phyloP scores from a whole-genome alignment of 371 early-diverging fungal species.

The Mucor sp. region DNA sequence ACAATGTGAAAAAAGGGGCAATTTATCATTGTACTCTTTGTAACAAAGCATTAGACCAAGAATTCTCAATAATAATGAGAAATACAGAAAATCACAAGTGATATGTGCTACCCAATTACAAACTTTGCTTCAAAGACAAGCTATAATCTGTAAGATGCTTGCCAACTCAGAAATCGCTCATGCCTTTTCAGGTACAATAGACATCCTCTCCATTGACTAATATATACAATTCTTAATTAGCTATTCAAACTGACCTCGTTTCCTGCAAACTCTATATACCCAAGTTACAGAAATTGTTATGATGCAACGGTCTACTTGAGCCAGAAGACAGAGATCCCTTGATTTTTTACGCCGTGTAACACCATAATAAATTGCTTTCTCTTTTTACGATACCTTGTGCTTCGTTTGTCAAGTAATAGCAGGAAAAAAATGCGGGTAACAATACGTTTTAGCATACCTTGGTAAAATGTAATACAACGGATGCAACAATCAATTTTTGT shows the following conservation, averaged over 20 bases:
- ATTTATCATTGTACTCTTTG: not conserved
- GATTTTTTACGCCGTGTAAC: slow-evolving; percentile 10
- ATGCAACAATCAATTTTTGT: not conserved
- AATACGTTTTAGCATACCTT: not conserved
- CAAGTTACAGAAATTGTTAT: not conserved
- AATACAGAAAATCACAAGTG: slow-evolving; percentile 7
- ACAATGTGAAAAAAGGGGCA: not conserved
- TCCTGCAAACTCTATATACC: not conserved
- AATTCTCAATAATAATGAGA: not conserved
- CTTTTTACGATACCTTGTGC: slow-evolving; percentile 6
- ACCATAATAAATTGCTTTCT: slow-evolving; percentile 4
- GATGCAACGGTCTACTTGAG: not conserved
- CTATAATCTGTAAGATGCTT: not conserved
- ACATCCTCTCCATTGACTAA: slow-evolving; percentile 1
- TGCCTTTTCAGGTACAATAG: slow-evolving; percentile 10
- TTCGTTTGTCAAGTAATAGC: not conserved
- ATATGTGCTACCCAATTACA: slow-evolving; percentile 5
- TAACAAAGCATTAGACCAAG: not conserved
- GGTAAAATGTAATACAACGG: not conserved
- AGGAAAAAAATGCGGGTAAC: slow-evolving; percentile 10
- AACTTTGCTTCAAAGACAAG: not conserved
- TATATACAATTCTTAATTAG: slow-evolving; percentile 3
- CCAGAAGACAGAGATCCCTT: slow-evolving; percentile 4
- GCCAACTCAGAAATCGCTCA: slow-evolving; percentile 1
- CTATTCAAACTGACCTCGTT: not conserved